A percentile compares a stretch with the other conserved stretches of the same genome.
These are phyloP conservation scores for Gynostemma pentaphyllum DNA, from an alignment of 306 rosid species.

Conservation along the genomic window DNA sequence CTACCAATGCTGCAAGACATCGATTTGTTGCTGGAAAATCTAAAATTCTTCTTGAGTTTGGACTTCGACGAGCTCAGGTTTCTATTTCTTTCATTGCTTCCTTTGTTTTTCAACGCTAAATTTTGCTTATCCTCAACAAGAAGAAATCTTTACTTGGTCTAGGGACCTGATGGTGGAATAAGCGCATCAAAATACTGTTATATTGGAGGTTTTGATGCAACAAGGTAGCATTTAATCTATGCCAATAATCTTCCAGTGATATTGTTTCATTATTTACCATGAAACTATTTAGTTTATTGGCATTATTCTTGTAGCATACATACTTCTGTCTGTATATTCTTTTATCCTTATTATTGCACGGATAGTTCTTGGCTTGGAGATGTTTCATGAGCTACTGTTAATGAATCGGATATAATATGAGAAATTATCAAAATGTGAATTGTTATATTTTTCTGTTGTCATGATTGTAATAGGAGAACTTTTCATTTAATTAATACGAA, in stretches of 20 bases:
- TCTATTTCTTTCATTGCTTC: conserved; percentile 9
- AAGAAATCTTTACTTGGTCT: conserved; percentile 16
- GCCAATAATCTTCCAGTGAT: not conserved
- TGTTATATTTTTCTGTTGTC: not conserved
- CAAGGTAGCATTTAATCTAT: conserved; percentile 45
- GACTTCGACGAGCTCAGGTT: conserved; percentile 85
- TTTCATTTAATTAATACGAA: not conserved
- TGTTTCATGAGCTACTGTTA: not conserved
- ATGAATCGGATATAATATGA: not conserved
- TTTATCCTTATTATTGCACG: not conserved
- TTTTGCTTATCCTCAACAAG: conserved; percentile 5
- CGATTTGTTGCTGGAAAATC: conserved; percentile 89
- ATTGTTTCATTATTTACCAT: not conserved
- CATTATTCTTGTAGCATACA: not conserved
- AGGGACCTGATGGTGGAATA: conserved; percentile 98
- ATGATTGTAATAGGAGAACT: not conserved
- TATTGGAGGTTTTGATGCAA: conserved; percentile 90
- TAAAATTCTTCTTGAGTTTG: conserved; percentile 81
- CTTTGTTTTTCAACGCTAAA: conserved; percentile 2
- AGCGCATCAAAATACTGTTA: conserved; percentile 88
- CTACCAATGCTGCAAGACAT: conserved; percentile 94
- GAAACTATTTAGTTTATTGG: not conserved
- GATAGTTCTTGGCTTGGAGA: not conserved
- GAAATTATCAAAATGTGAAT: not conserved
- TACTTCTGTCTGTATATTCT: not conserved